Conservation (phyloP, 1,284 basidiomycete genomes). For the Cryptococcus amylolentus region DNA sequence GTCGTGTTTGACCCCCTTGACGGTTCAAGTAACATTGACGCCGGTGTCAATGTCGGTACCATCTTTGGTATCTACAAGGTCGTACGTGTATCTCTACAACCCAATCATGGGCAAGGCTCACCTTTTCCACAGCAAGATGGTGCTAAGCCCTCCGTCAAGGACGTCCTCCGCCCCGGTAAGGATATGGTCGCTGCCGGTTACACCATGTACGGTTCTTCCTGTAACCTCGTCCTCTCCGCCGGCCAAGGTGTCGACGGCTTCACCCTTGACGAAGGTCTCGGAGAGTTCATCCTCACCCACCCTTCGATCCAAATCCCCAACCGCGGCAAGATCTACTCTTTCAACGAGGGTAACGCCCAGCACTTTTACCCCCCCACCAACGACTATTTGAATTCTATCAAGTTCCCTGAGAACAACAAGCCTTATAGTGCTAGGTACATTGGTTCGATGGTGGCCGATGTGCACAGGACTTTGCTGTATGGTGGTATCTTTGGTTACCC, state of each 20-base stretch:
- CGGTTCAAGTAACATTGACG: conserved; percentile 98
- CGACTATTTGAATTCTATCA: conserved; percentile 92
- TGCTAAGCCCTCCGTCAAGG: conserved; percentile 71
- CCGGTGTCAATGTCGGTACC: conserved; percentile 99
- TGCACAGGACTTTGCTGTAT: conserved; percentile 89
- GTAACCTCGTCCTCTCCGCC: conserved; percentile 93
- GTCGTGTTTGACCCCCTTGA: conserved; percentile 99
- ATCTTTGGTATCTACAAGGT: conserved; percentile 98
- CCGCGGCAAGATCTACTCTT: conserved; percentile 98
- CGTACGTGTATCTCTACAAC: conserved; percentile 50
- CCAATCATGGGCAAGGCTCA: background rate
- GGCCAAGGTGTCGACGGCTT: conserved; percentile 97
- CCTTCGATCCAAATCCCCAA: conserved; percentile 90
- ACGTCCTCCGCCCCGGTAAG: conserved; percentile 88
- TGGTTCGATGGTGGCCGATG: conserved; percentile 84
- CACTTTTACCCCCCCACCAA: conserved; percentile 85
- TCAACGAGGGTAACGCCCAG: conserved; percentile 97
- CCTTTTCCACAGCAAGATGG: conserved; percentile 59
- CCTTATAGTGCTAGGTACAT: conserved; percentile 96
- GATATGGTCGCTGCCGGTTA: conserved; percentile 99
- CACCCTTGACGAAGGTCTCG: conserved; percentile 87
- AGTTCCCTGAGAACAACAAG: conserved; percentile 67
- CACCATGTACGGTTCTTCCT: conserved; percentile 98
- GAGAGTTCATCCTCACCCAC: conserved; percentile 99
- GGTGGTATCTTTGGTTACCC: conserved; percentile 99